Percentiles rank a stretch among this genome's conserved stretches.
Evolutionary conservation across 106 monocot genomes (phyloP).

Genomic region (Xerophyta viscosa): DNA sequence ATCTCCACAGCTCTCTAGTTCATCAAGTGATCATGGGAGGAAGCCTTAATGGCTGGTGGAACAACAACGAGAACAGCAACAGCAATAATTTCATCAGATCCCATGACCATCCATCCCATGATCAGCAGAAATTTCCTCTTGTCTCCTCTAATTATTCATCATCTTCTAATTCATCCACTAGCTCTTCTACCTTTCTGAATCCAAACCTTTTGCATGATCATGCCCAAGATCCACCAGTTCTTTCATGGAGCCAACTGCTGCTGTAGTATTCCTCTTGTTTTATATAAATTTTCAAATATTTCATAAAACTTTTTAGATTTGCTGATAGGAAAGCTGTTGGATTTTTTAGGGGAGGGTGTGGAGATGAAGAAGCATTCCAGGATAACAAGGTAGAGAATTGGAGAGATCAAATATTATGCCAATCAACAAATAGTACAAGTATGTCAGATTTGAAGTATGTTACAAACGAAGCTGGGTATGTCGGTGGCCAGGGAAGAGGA

Average conservation of each 20-base stretch:
- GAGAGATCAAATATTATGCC: slow-evolving; percentile 34
- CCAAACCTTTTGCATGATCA: slow-evolving; percentile 20
- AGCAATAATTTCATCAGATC: slow-evolving; percentile 23
- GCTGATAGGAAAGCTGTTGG: not conserved
- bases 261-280: no score
- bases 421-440: slow-evolving; percentile 6
- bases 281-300: no score
- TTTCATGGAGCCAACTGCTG: slow-evolving; percentile 67
- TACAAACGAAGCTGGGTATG: slow-evolving; percentile 16
- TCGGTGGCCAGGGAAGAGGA: slow-evolving; percentile 22
- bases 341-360: slow-evolving; percentile 43
- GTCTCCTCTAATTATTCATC: no score
- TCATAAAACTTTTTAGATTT: no score
- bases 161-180: no score
- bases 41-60: slow-evolving; percentile 38
- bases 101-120: slow-evolving; percentile 8
- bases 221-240: slow-evolving; percentile 36
- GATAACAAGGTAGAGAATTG: slow-evolving; percentile 36
- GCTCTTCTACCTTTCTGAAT: no score
- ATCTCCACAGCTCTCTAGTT: slow-evolving; percentile 33
- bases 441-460: slow-evolving; percentile 23
- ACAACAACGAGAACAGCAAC: slow-evolving; percentile 1
- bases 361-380: slow-evolving; percentile 42
- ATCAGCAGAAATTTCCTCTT: no score
- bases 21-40: slow-evolving; percentile 48